phyloP scores from a whole-genome alignment of 306 rosid genomes.

The Phaseolus lunatus region DNA sequence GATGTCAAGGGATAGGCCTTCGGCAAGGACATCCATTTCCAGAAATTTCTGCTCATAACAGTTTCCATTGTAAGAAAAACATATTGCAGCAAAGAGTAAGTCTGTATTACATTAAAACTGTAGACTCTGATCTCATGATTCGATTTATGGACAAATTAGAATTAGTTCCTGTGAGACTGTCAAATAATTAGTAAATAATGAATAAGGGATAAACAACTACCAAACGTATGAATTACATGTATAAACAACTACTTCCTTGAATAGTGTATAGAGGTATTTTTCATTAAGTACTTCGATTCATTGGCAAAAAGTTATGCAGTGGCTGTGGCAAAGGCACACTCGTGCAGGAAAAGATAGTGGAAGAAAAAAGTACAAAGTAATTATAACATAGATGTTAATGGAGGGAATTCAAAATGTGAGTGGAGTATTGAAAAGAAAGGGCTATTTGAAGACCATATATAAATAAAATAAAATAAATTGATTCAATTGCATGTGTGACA shows the following conservation, averaged over 20 bases:
- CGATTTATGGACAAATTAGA: constrained; percentile 11
- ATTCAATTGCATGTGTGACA: not conserved
- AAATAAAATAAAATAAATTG: not conserved
- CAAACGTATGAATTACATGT: constrained; percentile 14
- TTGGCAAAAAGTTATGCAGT: not conserved
- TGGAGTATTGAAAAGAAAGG: not conserved
- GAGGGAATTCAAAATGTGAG: not conserved
- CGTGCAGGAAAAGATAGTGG: not conserved
- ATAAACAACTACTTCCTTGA: not conserved
- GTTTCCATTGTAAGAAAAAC: constrained; percentile 31
- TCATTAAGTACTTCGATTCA: constrained; percentile 29
- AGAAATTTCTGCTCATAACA: constrained; percentile 77
- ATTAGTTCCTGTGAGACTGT: constrained; percentile 17
- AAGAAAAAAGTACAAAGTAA: not conserved
- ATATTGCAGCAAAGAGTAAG: not conserved
- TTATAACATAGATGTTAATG: constrained; percentile 5
- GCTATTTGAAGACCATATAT: not conserved
- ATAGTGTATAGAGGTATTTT: not conserved
- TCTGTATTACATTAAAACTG: not conserved
- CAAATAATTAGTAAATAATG: constrained; percentile 25
- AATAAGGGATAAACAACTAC: not conserved
- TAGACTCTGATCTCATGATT: constrained; percentile 23
- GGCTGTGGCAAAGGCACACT: not conserved
- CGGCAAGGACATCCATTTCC: constrained; percentile 71
- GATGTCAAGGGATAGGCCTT: constrained; percentile 69